Base-by-base conservation (phyloP, 2,329 filamentous ascomycete genomes). In the Plectosphaerella plurivora region DNA sequence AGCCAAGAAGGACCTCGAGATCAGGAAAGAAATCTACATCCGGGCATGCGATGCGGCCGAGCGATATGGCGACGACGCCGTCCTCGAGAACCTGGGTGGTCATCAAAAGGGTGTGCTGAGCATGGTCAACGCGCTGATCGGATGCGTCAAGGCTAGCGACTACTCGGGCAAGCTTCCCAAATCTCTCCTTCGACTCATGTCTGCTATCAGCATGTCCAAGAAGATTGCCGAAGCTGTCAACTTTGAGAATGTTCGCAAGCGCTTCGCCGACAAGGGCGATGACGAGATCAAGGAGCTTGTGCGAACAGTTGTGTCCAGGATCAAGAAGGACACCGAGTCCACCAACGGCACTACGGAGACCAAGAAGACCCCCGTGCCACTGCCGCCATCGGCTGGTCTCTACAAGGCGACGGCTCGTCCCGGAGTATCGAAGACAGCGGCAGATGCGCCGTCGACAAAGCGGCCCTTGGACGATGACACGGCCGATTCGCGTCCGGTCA, bases 241-340 rank as follows among this genome's bases (percentile, higher is more conserved):
- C 61, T 80, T 91, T 52, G 78, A 82, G 53, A 83, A 80, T 51
- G 79, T 88, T 15, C 76, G 84, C 41, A 82, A 82, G 55, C 77
- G 81, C 9, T 82, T 87, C 61, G 77, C 76, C 54, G 85, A 82
- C 61, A 84, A 83, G 60, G 86, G 83, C 24, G 84, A 88, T 60
- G 76, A 79, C 1, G 81, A 86, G 50, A 80, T 83, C 47, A 86
- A 86, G 60, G 76, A 76, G 5, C 70, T 86, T 46, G 81, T 87
- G 5, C 75, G 78, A 36, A 76, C 78, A 54, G 84, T 87, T 46
- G 68, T 78, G n/a, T 59, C 63, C 28, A 73, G 73, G n/a, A 65
- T 74, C 48, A 73, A 65, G 52, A 77, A 75, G 52, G 68, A 53
- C 8, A 33, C 52, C 42, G 60, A 59, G 25, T 51, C 53, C 39